Base-by-base conservation (phyloP, 495 filamentous ascomycete species). In the Neurospora sp. region DNA sequence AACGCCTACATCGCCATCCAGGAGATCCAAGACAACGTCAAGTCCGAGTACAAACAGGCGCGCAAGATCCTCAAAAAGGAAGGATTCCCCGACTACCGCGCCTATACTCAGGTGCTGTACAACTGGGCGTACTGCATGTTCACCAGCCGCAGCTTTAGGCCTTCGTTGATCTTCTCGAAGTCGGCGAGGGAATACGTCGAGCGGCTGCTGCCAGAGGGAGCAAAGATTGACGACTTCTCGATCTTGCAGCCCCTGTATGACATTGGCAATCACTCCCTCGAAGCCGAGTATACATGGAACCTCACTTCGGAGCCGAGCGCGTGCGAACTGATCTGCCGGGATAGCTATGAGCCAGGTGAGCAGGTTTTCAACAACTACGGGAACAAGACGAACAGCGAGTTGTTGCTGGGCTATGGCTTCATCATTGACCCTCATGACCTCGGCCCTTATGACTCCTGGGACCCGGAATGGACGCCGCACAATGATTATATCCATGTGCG, bases 301-400 rank as follows among this genome's bases (percentile, higher is more conserved):
- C 44, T 69, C 38, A 68, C 70, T 20, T 77, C 78, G 1, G 76
- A 80, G 40, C 76, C 76, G 5, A 71, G 70, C 7, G 70, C 74
- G 6, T 81, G 83, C 70, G 81, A 79, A 70, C 73, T 83, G 35
- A 61, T 78, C 46, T 78, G 78, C 68, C 40, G 48, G 39, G 75
- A 81, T 66, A n/a, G 20, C 14, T 82, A 81, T 69, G n/a, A 35
- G 10, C 77, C 80, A 0, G 81, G 81, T 20, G 66, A 76, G 10
- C 83, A 85, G 71, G 81, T 88, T 22, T 88, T 79, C 79, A 88
- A 88, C 76, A 87, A 85, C 76, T 88, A 88, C 75, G 86, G 85
- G 40, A 76, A 79, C 74, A 88, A 87, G 76, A 85, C 84, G 3
- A 87, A 87, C 72, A 83, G 78, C 73, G 87, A 88, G 79, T 75